Evolutionary conservation across 306 rosid genomes (phyloP), one percentile per base, ranked within the genome.

Genomic region (Datisca glomerata): DNA sequence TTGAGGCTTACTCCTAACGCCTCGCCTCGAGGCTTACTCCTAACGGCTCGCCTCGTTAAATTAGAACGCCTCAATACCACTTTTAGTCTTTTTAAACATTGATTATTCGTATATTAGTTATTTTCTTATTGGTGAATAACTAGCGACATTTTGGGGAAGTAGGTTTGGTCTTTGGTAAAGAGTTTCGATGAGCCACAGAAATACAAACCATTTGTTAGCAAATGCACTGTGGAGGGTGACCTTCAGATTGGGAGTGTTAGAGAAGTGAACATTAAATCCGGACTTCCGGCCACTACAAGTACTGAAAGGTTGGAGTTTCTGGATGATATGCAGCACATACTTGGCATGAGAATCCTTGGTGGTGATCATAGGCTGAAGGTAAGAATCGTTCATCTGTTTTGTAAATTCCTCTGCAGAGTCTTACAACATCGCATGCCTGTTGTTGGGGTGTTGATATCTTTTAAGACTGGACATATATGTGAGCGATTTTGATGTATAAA

Each of bases 151-250:
- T n/a, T n/a, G n/a, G n/a, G n/a, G n/a, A n/a, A n/a, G n/a, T n/a
- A 83, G 97, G 97, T 87, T 45, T 87, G 97, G 97, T 87, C 94
- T 12, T 67, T 87, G 75, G 97, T 87, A 55, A 72, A 94, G 65
- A 86, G 70, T 32, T 87, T 87, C 38, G 97, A 87, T 63, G 82
- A 87, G 43, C 97, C 97, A 1, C 85, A 87, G 55, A 82, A 72
- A 60, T 87, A 87, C 55, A 87, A 87, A 61, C 97, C 94, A 5
- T 87, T 87, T 24, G 57, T 87, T 40, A 87, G 97, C 67, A 69
- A 85, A 65, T 87, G 96, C 46, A 94, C 82, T 44, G 78, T 60
- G 48, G 71, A 68, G 65, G 97, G 93, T 8, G 81, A 74, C 53
- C 82, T 82, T 55, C 89, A 72, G 78, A 79, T 87, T 59, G 96